These are phyloP conservation scores for Penicillium waksmanii DNA, from an alignment of 495 filamentous ascomycete genomes.

Conservation along the genomic window DNA sequence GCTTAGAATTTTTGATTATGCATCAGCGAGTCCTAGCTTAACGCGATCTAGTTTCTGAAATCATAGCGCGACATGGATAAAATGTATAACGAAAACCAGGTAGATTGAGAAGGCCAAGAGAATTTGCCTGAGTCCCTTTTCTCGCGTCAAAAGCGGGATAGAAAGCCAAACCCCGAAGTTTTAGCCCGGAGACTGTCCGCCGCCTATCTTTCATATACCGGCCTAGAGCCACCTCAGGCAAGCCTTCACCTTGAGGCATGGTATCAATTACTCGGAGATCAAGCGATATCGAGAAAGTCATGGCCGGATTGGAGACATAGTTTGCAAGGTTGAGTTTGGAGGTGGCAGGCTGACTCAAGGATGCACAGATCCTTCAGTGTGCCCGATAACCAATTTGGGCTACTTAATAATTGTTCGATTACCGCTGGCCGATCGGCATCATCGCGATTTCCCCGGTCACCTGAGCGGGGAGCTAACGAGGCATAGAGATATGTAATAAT, in stretches of 20 bases:
- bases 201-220: too few species aligned
- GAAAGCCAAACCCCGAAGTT: not conserved
- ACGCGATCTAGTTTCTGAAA: not conserved
- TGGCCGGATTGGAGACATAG: not conserved
- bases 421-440: not conserved
- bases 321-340: not conserved
- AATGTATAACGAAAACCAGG: too few species aligned
- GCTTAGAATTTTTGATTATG: slow-evolving; percentile 1
- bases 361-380: not conserved
- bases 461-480: slow-evolving; percentile 13
- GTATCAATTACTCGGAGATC: not conserved
- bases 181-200: not conserved
- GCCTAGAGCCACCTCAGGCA: not conserved
- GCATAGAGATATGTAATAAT: not conserved
- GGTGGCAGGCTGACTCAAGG: not conserved
- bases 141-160: not conserved
- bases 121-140: not conserved
- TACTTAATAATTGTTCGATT: slow-evolving; percentile 1
- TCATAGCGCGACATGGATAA: too few species aligned
- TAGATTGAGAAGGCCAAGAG: not conserved
- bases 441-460: slow-evolving; percentile 11
- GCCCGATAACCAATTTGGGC: not conserved
- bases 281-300: not conserved
- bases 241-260: not conserved
- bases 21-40: not conserved